A percentile compares a stretch with the other conserved stretches of the same genome.
These are phyloP conservation scores for Yamadazyma jaroonii DNA, from an alignment of 1,139 yeast species.

Conservation along the genomic window DNA sequence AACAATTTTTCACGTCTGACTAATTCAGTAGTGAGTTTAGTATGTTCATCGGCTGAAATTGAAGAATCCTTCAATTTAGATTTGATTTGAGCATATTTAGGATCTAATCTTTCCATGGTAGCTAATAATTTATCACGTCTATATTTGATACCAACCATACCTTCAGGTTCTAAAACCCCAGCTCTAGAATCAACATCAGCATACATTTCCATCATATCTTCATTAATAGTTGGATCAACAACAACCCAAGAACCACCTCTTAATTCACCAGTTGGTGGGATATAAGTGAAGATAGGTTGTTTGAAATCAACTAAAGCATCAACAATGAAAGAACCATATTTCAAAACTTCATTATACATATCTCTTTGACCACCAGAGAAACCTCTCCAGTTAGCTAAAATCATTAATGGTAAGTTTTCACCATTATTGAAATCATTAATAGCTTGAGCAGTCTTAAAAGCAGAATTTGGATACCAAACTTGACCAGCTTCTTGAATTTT, in stretches of 20 bases:
- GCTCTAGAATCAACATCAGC: conserved; percentile 97
- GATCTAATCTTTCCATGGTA: conserved; percentile 88
- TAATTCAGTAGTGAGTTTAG: conserved; percentile 62
- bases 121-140: conserved; percentile 86
- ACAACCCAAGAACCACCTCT: conserved; percentile 99
- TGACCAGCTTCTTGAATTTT: conserved; percentile 95
- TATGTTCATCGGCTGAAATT: conserved; percentile 61
- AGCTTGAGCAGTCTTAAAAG: conserved; percentile 98
- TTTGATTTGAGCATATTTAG: conserved; percentile 66
- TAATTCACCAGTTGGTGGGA: conserved; percentile 96
- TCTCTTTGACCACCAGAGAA: conserved; percentile 99
- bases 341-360: conserved; percentile 97
- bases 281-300: conserved; percentile 94
- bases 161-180: conserved; percentile 98
- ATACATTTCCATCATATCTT: conserved; percentile 99
- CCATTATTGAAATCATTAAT: conserved; percentile 96
- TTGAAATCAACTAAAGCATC: conserved; percentile 95
- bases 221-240: conserved; percentile 95
- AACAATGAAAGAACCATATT: conserved; percentile 94
- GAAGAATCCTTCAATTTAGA: conserved; percentile 51
- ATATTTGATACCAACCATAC: conserved; percentile 98
- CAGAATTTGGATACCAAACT: conserved; percentile 99
- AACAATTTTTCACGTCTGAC: conserved; percentile 75
- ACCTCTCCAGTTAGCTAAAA: conserved; percentile 99
- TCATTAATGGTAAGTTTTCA: conserved; percentile 96